Evolutionary conservation across 2,329 filamentous ascomycete genomes (phyloP).

Genomic region (Blumeria hordei): DNA sequence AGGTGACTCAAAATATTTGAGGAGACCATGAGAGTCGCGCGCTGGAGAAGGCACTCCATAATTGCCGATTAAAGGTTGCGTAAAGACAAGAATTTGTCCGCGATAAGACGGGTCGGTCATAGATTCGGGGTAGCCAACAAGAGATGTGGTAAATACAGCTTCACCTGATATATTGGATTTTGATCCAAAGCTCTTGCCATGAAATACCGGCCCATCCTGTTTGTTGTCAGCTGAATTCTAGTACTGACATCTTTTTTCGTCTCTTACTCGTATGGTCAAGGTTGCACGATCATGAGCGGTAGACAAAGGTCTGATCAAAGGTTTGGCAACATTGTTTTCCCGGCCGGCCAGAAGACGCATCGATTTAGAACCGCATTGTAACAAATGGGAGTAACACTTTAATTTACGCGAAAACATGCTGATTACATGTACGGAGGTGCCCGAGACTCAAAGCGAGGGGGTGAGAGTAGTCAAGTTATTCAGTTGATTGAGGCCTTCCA

Average conservation of each 20-base stretch:
- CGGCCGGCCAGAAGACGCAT: slow-evolving; percentile 36
- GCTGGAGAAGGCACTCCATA: slow-evolving; percentile 80
- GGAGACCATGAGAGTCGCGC: slow-evolving; percentile 67
- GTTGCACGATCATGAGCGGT: slow-evolving; percentile 60
- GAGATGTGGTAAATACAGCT: slow-evolving; percentile 93
- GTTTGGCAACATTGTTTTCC: slow-evolving; percentile 39
- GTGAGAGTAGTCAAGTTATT: slow-evolving; percentile 5
- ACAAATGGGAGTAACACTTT: slow-evolving; percentile 37
- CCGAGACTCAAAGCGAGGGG: too few relatives aligned
- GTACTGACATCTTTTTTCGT: not conserved
- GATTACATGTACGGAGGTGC: slow-evolving; percentile 5
- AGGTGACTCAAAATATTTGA: slow-evolving; percentile 96
- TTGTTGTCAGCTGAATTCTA: slow-evolving; percentile 11
- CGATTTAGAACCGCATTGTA: slow-evolving; percentile 19
- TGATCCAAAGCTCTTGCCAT: slow-evolving; percentile 88
- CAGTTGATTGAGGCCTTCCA: slow-evolving; percentile 20
- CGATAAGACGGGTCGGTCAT: slow-evolving; percentile 74
- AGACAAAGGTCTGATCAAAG: slow-evolving; percentile 27
- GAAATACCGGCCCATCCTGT: slow-evolving; percentile 83
- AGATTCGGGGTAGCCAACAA: slow-evolving; percentile 93
- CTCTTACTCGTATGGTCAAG: slow-evolving; percentile 66
- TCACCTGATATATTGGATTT: slow-evolving; percentile 93
- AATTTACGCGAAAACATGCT: slow-evolving; percentile 10
- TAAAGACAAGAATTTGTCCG: slow-evolving; percentile 94
- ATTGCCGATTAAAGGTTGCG: slow-evolving; percentile 92